Conservation (phyloP, 106 monocot genomes). For the Phalaenopsis equestris region DNA sequence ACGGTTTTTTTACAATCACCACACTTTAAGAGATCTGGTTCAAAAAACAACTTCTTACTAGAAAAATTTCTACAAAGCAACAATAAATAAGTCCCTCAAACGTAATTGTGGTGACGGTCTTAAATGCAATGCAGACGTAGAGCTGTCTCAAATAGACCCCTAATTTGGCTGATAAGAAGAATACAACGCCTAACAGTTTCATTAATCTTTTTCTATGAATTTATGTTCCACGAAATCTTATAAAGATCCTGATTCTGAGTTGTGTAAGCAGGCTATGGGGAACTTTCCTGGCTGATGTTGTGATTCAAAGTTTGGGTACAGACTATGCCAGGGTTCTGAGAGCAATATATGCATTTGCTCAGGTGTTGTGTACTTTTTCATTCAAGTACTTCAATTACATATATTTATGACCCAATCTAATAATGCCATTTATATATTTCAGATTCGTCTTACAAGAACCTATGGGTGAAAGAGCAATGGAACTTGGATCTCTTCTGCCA, state of each 20-base stretch:
- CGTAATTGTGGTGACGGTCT: too few species aligned
- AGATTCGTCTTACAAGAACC: conserved; percentile 73
- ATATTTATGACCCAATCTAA: neutral
- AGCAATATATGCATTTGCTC: conserved; percentile 92
- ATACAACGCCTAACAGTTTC: too few species aligned
- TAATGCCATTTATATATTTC: neutral
- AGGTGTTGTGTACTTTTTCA: conserved; percentile 26
- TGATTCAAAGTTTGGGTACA: conserved; percentile 92
- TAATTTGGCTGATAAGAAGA: too few species aligned
- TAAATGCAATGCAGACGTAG: too few species aligned
- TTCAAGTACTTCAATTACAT: neutral
- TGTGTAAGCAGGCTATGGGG: conserved; percentile 75
- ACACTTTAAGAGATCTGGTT: too few species aligned
- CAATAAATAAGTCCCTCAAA: too few species aligned
- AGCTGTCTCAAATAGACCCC: too few species aligned
- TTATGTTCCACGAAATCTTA: neutral
- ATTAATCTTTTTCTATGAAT: too few species aligned
- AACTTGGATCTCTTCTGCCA: too few species aligned
- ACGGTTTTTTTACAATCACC: too few species aligned
- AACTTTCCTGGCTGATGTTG: conserved; percentile 80
- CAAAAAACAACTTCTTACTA: too few species aligned
- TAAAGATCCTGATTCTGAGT: neutral
- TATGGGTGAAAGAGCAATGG: neutral
- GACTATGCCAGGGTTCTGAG: conserved; percentile 90
- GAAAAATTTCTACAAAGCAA: too few species aligned